phyloP scores from a whole-genome alignment of 305 asterid genomes.

The Petunia hybrid region DNA sequence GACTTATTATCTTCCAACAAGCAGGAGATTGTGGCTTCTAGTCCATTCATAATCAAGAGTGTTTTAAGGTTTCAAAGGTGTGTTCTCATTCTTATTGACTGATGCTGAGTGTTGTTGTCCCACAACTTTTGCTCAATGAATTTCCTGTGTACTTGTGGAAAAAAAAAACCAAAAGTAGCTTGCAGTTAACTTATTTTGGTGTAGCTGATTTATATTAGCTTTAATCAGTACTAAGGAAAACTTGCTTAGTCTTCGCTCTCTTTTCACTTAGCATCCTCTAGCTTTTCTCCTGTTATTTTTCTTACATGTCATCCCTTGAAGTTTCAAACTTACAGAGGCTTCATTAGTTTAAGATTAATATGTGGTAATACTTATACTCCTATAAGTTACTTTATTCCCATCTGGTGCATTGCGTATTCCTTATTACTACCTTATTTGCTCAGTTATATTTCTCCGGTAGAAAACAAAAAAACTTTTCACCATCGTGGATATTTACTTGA shows the following conservation, averaged over 20 bases:
- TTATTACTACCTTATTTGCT: neutral
- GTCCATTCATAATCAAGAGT: constrained; percentile 1
- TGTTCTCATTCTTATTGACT: constrained; percentile 7
- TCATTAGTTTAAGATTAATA: neutral
- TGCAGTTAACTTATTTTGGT: neutral
- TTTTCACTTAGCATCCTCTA: constrained; percentile 3
- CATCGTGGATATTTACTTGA: too few species aligned
- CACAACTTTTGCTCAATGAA: neutral
- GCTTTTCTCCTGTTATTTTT: neutral
- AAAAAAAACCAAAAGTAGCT: neutral
- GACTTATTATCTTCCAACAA: neutral
- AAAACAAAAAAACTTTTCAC: too few species aligned
- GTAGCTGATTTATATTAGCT: neutral
- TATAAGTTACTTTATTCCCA: neutral
- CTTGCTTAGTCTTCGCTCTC: neutral
- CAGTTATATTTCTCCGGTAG: too few species aligned
- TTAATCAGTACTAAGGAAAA: neutral
- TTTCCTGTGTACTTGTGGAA: neutral
- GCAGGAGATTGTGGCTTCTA: neutral
- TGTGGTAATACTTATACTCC: too few species aligned
- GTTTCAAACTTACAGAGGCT: neutral
- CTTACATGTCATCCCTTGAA: neutral
- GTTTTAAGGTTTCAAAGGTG: constrained; percentile 15
- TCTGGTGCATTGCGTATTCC: neutral
- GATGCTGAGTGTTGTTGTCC: neutral